Evolutionary conservation across 1,139 yeast genomes (phyloP), one percentile per base, ranked within the genome.

Genomic region (Saccharomyces hybrid): DNA sequence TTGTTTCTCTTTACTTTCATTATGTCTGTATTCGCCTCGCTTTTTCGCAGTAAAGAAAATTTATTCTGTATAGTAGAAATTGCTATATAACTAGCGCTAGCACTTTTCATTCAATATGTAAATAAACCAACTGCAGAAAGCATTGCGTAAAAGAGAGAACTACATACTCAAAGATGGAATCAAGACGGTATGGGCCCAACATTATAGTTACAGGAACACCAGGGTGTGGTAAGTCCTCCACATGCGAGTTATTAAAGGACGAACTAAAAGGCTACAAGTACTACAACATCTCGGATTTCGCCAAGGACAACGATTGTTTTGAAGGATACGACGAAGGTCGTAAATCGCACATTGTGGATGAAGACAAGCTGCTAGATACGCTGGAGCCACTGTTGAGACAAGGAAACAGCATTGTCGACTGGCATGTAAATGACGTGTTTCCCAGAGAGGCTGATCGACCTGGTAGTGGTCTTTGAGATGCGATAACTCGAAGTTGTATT

Each of bases 371-470:
- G 21, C 73, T 90, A 55, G 98, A 95, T 69, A 81, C 82, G 16
- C 73, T 95, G 56, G 97, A 91, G 70, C 83, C 85, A 2, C 81
- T 86, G 52, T 75, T 91, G 57, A 86, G 84, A 56, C 75, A 80
- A 59, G 99, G 99, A n/a, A 97, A 96, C 1, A 76, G 80, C 28
- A 75, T 93, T 26, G 78, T 93, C 24, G 99, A 93, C 72, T 95
- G 99, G 99, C 99, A 93, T 69, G 93, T 93, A 52, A 90, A 97
- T 71, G 99, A 93, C 64, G 80, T 89, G 21, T 93, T 93, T 93
- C 67, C 99, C 99, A 0, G 97, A 90, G 68, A 76, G 96, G 61
- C 79, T 90, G 67, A 87, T 95, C 51, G 99, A 93, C 69, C 77
- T 93, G 57, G 98, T 93, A 7, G 87, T 90, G 47, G 99, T 95